Evolutionary conservation across 495 filamentous ascomycete genomes (phyloP).

Genomic region (Aspergillus panamensis): DNA sequence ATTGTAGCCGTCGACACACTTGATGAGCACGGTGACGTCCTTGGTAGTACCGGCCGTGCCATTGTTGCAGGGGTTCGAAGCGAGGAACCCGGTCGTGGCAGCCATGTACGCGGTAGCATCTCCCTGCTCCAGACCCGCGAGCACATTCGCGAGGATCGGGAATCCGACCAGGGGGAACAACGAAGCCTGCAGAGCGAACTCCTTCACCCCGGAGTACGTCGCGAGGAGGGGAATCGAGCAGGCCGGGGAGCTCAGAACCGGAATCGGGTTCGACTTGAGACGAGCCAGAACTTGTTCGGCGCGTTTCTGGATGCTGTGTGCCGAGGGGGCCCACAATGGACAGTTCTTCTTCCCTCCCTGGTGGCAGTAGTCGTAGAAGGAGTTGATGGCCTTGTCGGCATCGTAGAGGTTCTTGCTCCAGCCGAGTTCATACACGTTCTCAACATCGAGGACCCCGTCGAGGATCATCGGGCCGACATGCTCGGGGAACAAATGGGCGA

Average conservation of each 20-base stretch:
- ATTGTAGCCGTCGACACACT: constrained; percentile 12
- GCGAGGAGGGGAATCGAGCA: constrained; percentile 11
- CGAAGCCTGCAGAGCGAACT: constrained; percentile 8
- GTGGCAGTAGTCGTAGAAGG: constrained; percentile 41
- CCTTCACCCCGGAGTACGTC: constrained; percentile 31
- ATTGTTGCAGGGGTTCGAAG: constrained; percentile 1
- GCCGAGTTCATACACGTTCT: constrained; percentile 31
- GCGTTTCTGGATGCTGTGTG: constrained; percentile 33
- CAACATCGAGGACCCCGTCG: constrained; percentile 46
- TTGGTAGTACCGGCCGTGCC: background rate
- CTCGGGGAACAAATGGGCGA: constrained; percentile 47
- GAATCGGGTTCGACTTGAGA: constrained; percentile 32
- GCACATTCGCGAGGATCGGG: constrained; percentile 17
- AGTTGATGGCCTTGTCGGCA: constrained; percentile 33
- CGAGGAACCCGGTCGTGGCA: constrained; percentile 1
- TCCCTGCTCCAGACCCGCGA: constrained; percentile 12
- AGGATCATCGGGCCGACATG: constrained; percentile 39
- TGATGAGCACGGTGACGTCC: constrained; percentile 7
- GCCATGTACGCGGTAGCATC: constrained; percentile 11
- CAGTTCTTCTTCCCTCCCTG: constrained; percentile 35
- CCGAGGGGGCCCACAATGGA: constrained; percentile 37
- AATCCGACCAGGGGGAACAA: constrained; percentile 19
- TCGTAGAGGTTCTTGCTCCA: constrained; percentile 42
- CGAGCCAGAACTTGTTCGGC: constrained; percentile 31
- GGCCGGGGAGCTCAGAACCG: background rate